Base-by-base conservation (phyloP, 768 basidiomycete species). In the Rickenella mellea region DNA sequence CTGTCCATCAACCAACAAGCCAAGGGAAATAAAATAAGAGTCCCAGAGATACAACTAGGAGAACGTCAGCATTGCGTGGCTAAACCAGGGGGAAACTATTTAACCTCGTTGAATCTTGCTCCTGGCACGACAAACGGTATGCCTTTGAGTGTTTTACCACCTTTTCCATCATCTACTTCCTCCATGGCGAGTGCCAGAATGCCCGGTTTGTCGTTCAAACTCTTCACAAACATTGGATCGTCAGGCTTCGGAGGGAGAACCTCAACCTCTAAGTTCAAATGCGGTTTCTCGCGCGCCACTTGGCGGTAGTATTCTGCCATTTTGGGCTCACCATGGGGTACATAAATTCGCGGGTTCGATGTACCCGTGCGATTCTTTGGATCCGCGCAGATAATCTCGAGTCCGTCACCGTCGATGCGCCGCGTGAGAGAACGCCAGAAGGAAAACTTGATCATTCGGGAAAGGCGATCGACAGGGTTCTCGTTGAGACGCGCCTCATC, bases 361-460 rank as follows among this genome's bases (percentile, higher is more conserved):
- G 85, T 83, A 24, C 86, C 83, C 2, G 89, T 88, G 25, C 96
- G 79, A 61, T 98, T 98, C 68, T 99, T 99, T 4, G 94, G 94
- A 61, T 98, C 96, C 3, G 92, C 91, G 43, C 90, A 93, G 51
- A 97, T 97, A 52, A 93, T 89, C 61, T 98, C 94, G 22, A 99
- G 73, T 3, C 94, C 94, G 43, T 97, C 92, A 1, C 91, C 92
- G 57, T 99, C 96, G 52, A 98, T 98, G 30, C 93, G 80, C 40
- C 94, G 79, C 2, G 96, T 99, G 40, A 99, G 72, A 6, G 92
- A 88, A 58, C 94, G 88, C 94, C 94, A 99, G 69, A 99, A 99
- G 3, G 91, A 93, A 63, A 91, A 79, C 60, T 81, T 83, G 66
- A 97, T 97, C 94, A 98, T 97, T 48, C 94, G 80, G 17, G 88